Base-by-base conservation (phyloP, 805 yeast species). In the Candida fluviatilis region DNA sequence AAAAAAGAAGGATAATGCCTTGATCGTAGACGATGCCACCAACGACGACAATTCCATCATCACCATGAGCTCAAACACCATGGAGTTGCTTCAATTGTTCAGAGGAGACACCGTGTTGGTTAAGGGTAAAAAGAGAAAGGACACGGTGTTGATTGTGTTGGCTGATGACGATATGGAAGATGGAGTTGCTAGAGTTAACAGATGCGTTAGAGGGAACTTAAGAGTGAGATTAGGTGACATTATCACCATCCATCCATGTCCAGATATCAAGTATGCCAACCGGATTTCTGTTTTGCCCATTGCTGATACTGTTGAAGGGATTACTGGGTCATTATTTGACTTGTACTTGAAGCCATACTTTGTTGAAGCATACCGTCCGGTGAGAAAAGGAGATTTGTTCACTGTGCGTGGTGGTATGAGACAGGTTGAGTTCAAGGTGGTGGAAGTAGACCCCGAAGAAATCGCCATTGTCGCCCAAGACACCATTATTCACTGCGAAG, bases 351-450 rank as follows among this genome's bases (percentile, higher is more conserved):
- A 93, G 70, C 99, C 99, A 29, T 93, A 93, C 71, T 93, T 93
- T 60, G 97, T 93, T 32, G 99, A 93, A 69, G 97, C 99, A 40
- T 93, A 93, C 69, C 83, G 99, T 68, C 99, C 99, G 3, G 96
- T 93, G 28, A 84, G 97, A 67, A 91, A 90, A 62, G 97, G 97
- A 48, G 99, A 93, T 60, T 85, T 86, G 54, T 93, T 93, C 66
- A 80, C 91, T 34, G 98, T 88, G 18, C 81, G 99, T 63, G 99
- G 99, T 57, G 96, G 97, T 61, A 93, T 93, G 99, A 82, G 99
- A 69, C 98, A 91, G 62, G 99, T 93, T 31, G 99, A 93, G 65
- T 93, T 93, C 71, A 95, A 93, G 66, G 96, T 93, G 34, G 97
- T 91, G 34, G 99, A 93, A 48, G 95, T 93, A 42, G 99, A 93